Base-by-base conservation (phyloP, 345 rosid species). In the Streptanthus diversifolius region DNA sequence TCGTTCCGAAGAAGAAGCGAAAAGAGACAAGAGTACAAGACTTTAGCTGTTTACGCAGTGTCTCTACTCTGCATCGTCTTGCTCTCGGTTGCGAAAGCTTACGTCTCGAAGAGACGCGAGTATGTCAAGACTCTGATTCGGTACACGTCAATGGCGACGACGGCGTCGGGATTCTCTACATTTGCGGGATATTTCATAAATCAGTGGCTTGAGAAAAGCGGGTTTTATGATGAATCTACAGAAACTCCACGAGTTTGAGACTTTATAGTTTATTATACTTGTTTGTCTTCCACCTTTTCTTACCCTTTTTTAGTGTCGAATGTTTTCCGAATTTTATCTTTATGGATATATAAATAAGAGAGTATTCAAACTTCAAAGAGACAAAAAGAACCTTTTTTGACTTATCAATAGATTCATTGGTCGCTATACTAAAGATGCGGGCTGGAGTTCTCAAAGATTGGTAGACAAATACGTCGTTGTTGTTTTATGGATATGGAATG, bases 81-180 rank as follows among this genome's bases (percentile, higher is more conserved):
- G 58, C 96, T 93, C 35, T 89, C 96, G 1, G 15, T 77, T 0
- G 92, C 87, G 27, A 93, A 91, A 80, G 96, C 84, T 74, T 78
- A 84, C 55, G 77, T 76, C 5, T 72, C 78, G 30, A 85, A 61
- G 51, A 85, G 65, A 5, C 80, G 51, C 25, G 62, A 88, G 27
- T 90, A 91, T 70, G 3, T 82, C 33, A 82, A 35, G 79, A 85
- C 92, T 14, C 60, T 83, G 35, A 39, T 80, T 6, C 72, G 78
- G 79, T 88, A 86, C 47, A 69, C 88, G 27, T 56, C 24, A 36
- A 51, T 72, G 61, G 97, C 87, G 54, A n/a, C 87, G 62, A 39
- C 39, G 36, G 85, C 83, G 25, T 86, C 97, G 0, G 97, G 92
- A 9, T 55, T 75, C 45, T 88, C 96, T 29, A 89, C 81, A 9